phyloP scores from a whole-genome alignment of 768 basidiomycete species.

The Lentinus brumalis region DNA sequence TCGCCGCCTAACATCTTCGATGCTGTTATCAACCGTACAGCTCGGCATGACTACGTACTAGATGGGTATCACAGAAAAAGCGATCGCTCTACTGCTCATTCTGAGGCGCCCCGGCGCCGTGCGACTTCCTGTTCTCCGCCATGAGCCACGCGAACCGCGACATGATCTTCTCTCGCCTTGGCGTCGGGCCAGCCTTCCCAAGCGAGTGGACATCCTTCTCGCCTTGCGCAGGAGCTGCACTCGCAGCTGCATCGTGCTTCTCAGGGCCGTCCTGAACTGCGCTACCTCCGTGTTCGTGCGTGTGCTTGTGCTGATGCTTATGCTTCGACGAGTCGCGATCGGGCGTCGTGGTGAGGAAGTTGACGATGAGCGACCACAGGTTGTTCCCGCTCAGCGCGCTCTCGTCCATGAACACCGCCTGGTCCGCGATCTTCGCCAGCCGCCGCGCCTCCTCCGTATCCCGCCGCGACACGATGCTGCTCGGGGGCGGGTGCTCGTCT shows the following conservation, averaged over 20 bases:
- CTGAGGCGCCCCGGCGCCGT: not conserved
- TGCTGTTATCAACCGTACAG: too few species aligned
- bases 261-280: not conserved
- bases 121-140: constrained; percentile 20
- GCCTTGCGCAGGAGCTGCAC: not conserved
- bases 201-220: not conserved
- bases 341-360: constrained; percentile 59
- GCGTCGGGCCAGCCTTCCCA: not conserved
- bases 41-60: too few species aligned
- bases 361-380: constrained; percentile 68
- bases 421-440: constrained; percentile 75
- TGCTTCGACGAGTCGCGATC: constrained; percentile 35
- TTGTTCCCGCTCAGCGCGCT: constrained; percentile 63
- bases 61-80: too few species aligned
- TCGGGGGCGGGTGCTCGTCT: constrained; percentile 84
- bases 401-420: constrained; percentile 60
- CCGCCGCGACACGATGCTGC: constrained; percentile 86
- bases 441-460: constrained; percentile 81
- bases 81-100: not conserved
- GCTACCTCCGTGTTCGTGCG: not conserved
- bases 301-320: constrained; percentile 4
- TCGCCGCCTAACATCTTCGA: too few species aligned
- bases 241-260: not conserved
- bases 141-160: constrained; percentile 25
- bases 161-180: constrained; percentile 19